Evolutionary conservation across 108 stramenopile genomes (phyloP), one percentile per base, ranked within the genome.

Genomic region (Skeletonema potamos): DNA sequence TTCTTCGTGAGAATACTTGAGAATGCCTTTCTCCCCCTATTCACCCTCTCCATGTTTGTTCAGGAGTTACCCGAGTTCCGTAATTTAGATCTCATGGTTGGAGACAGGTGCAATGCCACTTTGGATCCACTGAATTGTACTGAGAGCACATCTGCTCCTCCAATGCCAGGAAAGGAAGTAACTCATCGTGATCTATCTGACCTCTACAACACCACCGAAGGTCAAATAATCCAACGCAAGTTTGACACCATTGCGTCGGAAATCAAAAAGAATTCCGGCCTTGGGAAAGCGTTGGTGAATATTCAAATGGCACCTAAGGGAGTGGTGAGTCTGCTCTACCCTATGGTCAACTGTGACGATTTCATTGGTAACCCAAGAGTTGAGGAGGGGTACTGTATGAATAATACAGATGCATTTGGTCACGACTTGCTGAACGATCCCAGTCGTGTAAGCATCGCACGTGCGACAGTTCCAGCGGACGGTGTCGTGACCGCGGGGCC

Each of bases 401-500:
- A 78, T 26, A 78, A 73, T 18, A 78, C 77, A 2, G 65, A 43
- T 20, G 77, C 72, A 11, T 39, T 22, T 55, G 77, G 77, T 4
- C 72, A 78, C 59, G 77, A 78, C 22, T 46, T 78, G 41, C 26
- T 78, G 65, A 78, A 78, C 36, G 77, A 78, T 28, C 77, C 77
- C 0, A 28, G 41, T 1, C 54, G 64, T 0, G 65, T 41, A n/a
- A 72, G 39, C 4, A 66, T 73, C 4, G 72, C 77, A 32, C 11
- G 62, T n/a, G 77, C 80, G 11, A 76, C 79, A 0, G 62, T 88
- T 1, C 58, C 57, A 0, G 48, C 61, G 11, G 57, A 76, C 15
- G 82, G 67, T 2, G 76, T 86, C 17, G 76, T 82, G 34, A 83
- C 82, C 62, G 84, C 83, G 13, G 87, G 87, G 6, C 87, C 87